These are phyloP conservation scores for Fusarium guadeloupense DNA, from an alignment of 2,329 filamentous ascomycete genomes.

Conservation along the genomic window DNA sequence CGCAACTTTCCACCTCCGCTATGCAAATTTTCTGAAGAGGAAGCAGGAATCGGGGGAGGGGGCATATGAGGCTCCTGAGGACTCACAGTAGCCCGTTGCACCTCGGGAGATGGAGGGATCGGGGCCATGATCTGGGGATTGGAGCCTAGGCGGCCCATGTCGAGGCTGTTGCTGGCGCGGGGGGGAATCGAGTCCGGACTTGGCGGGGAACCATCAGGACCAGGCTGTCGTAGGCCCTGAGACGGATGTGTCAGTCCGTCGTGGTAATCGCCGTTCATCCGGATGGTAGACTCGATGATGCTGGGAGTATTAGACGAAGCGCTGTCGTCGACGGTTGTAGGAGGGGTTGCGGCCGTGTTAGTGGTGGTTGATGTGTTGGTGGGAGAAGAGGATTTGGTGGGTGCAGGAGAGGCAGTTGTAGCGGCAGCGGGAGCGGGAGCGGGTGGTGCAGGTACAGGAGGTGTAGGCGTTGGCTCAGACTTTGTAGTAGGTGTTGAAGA, in stretches of 20 bases:
- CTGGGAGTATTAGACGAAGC: constrained; percentile 37
- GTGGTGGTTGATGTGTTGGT: constrained; percentile 37
- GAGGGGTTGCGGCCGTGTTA: constrained; percentile 32
- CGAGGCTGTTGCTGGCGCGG: constrained; percentile 26
- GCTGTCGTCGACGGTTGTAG: constrained; percentile 39
- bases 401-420: constrained; percentile 25
- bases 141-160: constrained; percentile 30
- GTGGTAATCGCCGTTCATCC: constrained; percentile 32
- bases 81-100: constrained; percentile 35
- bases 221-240: constrained; percentile 11
- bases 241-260: constrained; percentile 27
- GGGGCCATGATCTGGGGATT: constrained; percentile 45
- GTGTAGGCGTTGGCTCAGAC: constrained; percentile 27
- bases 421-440: constrained; percentile 26
- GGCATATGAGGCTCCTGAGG: constrained; percentile 35
- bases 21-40: constrained; percentile 28
- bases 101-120: constrained; percentile 45
- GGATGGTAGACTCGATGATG: constrained; percentile 36
- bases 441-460: constrained; percentile 25
- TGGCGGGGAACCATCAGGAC: constrained; percentile 24
- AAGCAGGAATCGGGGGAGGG: constrained; percentile 21
- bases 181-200: constrained; percentile 20
- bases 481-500: constrained; percentile 33
- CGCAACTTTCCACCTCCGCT: constrained; percentile 44
- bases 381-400: constrained; percentile 41